Conservation (phyloP, 257 asterid species). For the Przewalskia tangutica region DNA sequence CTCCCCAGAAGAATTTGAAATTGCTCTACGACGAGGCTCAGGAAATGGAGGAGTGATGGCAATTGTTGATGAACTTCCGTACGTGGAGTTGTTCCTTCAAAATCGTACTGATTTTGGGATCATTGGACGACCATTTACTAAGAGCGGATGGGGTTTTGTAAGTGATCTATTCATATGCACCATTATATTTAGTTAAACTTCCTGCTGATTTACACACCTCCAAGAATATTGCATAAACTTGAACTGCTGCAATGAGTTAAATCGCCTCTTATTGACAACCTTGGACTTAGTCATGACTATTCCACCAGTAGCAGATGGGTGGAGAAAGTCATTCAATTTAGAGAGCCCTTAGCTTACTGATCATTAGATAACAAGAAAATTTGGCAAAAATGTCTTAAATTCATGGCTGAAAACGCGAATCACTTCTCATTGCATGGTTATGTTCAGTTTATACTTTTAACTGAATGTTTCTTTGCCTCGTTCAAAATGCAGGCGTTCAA, state of each 20-base stretch:
- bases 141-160: constrained; percentile 51
- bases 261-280: neutral
- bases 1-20: constrained; percentile 41
- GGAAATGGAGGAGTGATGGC: constrained; percentile 32
- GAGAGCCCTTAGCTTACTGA: neutral
- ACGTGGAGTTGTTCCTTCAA: constrained; percentile 32
- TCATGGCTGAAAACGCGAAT: neutral
- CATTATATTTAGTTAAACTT: neutral
- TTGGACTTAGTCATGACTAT: neutral
- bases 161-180: constrained; percentile 9
- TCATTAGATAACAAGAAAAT: neutral
- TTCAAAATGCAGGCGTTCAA: constrained; percentile 45
- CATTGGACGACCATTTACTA: constrained; percentile 34
- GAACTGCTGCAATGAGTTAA: neutral
- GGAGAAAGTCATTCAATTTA: neutral
- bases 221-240: neutral
- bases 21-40: constrained; percentile 23
- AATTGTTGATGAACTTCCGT: constrained; percentile 45
- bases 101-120: constrained; percentile 22
- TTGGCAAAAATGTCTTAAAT: neutral
- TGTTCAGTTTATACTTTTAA: neutral
- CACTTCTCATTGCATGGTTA: neutral
- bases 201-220: neutral
- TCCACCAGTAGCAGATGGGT: neutral
- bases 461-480: neutral